Evolutionary conservation across 805 yeast genomes (phyloP), one percentile per base, ranked within the genome.

Genomic region (Starmerella apicola): DNA sequence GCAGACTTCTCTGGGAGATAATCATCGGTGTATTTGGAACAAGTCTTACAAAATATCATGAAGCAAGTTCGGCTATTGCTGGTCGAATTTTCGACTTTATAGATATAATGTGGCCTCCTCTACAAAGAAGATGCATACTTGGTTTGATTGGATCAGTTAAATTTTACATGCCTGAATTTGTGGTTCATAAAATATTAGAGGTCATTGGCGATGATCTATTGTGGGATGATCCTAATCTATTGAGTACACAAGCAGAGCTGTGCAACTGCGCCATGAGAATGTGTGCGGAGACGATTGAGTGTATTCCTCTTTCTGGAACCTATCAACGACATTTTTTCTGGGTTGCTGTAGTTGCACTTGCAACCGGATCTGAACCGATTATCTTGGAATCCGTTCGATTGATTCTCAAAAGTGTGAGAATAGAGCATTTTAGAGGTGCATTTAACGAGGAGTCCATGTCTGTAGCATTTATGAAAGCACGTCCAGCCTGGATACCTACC

Each of bases 401-500:
- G 7, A 13, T 41, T 13, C 10, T 25, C 10, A 38, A 43, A 16
- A 12, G 22, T 12, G 20, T 43, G 3, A 43, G 41, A 28, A 29
- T 43, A 13, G 46, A 19, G 12, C 46, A 43, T 16, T 41, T 37
- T 26, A 26, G 46, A 3, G 46, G 46, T 15, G 23, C 46, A 17
- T 41, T 41, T 33, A n/a, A 21, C 4, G 29, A 18, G 4, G 5
- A 22, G 15, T 5, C 17, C 5, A 9, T 38, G n/a, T 17, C 36
- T 3, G 21, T 32, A n/a, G 23, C 41, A 17, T 43, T 27, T 27
- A 16, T 43, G 15, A 17, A 17, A 12, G 45, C 29, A 24, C 17
- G 9, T 5, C 45, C 46, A 3, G 7, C 13, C 3, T 41, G 35
- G 34, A 13, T 36, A 6, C 5, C 17, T 4, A 30, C 20, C 3